Base-by-base conservation (phyloP, 176 grass and related monocot genomes). In the Musa itinerans region DNA sequence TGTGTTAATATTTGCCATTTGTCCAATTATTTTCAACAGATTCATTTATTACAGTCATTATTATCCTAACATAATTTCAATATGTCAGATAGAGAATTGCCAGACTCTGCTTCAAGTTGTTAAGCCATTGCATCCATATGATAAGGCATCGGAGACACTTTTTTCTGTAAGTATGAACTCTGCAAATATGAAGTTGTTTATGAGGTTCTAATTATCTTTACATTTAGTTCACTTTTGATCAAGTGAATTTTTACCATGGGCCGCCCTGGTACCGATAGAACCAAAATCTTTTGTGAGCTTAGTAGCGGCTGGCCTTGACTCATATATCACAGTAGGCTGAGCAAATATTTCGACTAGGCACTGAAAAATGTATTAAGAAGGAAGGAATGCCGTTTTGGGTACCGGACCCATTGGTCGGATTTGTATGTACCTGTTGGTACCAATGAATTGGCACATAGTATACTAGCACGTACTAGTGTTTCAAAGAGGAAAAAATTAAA, bases 101-200 rank as follows among this genome's bases (percentile, higher is more conserved):
- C 84, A 83, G 77, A 63, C 74, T 69, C 68, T 75, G 63, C 49
- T 78, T 77, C 82, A 88, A 85, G 88, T 91, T 86, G 76, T 79
- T 15, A 99, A 90, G 84, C 83, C 80, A 85, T 84, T 94, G 80
- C 95, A 99, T 85, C 83, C 95, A 67, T 99, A 99, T 92, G 95
- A 94, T 78, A 94, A 86, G 79, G 86, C 84, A 29, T 99, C 95
- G 3, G 82, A 89, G 82, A 85, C 83, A 54, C 83, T 99, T 52
- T 99, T 99, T 76, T 91, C 86, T 87, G 95, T 99, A 92, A 85
- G 95, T 90, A 83, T 81, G 25, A 63, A 52, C 50, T 73, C 62
- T 19, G 17, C 53, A 52, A 66, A 8, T 43, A 6, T 43, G 34
- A 43, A 43, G 34, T 43, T 43, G 34, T 43, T 43, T 43, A 43